These are phyloP conservation scores for Houttuynia cordata DNA, from an alignment of 164 flowering plant species.

Conservation along the genomic window DNA sequence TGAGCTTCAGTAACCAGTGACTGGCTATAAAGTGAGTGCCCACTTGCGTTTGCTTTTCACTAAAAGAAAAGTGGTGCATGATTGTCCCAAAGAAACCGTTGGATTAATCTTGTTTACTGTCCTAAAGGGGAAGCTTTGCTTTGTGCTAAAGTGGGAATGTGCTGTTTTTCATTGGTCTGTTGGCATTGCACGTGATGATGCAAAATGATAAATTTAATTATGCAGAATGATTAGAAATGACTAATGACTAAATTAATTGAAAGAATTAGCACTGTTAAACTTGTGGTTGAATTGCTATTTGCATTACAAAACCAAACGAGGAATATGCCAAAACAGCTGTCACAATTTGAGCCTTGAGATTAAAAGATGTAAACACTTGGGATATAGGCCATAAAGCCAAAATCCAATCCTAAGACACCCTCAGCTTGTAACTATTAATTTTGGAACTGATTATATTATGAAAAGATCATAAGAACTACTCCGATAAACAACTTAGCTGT, in stretches of 20 bases:
- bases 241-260: background rate
- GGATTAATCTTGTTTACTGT: background rate
- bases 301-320: background rate
- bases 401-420: no score
- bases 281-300: background rate
- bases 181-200: background rate
- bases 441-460: no score
- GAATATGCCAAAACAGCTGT: no score
- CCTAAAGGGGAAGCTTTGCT: background rate
- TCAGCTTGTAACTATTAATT: no score
- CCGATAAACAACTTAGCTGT: no score
- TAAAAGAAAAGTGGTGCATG: conserved; percentile 3
- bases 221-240: background rate
- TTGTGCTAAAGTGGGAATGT: conserved; percentile 3
- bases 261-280: background rate
- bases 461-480: no score
- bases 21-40: conserved; percentile 3
- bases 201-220: background rate
- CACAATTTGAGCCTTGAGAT: no score
- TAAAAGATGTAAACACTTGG: no score
- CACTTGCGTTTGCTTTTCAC: background rate
- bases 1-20: conserved; percentile 1
- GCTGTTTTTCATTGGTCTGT: background rate
- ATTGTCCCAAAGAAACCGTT: background rate
- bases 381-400: no score